Evolutionary conservation across 352 stramenopile genomes (phyloP).

Genomic region (Thraustochytrium striatum): DNA sequence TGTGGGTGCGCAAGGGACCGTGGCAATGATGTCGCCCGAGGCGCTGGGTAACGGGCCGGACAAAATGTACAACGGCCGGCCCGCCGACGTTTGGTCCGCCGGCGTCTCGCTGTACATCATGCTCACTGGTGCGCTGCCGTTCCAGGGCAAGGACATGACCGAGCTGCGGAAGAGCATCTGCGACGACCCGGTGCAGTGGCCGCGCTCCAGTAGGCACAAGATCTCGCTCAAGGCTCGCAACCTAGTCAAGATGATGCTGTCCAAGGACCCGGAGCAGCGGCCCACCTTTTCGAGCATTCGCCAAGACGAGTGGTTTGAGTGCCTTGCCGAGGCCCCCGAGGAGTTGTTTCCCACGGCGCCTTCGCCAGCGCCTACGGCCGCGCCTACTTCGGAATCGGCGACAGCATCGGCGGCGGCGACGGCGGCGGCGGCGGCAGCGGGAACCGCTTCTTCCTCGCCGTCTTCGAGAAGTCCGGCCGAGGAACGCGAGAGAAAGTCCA

Average conservation of each 20-base stretch:
- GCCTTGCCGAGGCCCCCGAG: too few species aligned
- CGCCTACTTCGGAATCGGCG: too few species aligned
- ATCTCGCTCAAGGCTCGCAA: constrained; percentile 54
- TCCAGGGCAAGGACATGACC: constrained; percentile 29
- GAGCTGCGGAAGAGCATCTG: constrained; percentile 33
- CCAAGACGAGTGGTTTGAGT: constrained; percentile 15
- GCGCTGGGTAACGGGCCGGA: constrained; percentile 70
- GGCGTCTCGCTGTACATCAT: constrained; percentile 95
- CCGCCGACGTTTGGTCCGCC: constrained; percentile 91
- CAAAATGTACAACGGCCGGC: constrained; percentile 84
- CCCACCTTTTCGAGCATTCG: constrained; percentile 61
- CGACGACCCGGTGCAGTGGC: not conserved
- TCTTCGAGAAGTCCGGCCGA: not conserved
- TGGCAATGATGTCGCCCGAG: constrained; percentile 57
- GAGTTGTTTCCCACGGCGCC: too few species aligned
- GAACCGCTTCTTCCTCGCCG: not conserved
- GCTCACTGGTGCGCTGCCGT: constrained; percentile 62
- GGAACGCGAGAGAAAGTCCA: not conserved
- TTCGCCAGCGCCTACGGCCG: too few species aligned
- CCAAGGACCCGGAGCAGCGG: constrained; percentile 71
- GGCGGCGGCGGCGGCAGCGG: too few species aligned
- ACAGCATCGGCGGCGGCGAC: too few species aligned
- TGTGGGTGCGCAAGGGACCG: constrained; percentile 6
- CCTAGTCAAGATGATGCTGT: constrained; percentile 75
- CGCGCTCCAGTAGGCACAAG: not conserved